Evolutionary conservation across 176 grass and related monocot species (phyloP), one percentile per base, ranked within the genome.

Genomic region (bread wheat (Triticum aestivum)): DNA sequence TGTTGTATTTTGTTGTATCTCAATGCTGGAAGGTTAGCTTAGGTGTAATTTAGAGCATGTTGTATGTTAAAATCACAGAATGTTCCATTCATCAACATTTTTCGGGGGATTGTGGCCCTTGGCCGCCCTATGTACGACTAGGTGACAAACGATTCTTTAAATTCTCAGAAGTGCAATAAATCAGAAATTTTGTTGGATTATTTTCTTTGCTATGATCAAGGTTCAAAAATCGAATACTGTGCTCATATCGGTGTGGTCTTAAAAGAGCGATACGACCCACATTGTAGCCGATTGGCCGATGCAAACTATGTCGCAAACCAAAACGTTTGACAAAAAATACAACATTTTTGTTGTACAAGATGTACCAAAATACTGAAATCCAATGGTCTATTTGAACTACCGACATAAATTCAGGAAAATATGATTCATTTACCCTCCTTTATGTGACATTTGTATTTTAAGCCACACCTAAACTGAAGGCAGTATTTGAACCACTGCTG

Each of bases 21-120:
- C 15, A 76, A 54, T 56, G 44, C 9, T 21, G 47, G 47, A 20
- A 77, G 27, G 65, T 83, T 90, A 87, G 89, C 10, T 65, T 87
- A 90, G 89, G 77, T 6, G 74, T n/a, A 18, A 90, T 82, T 77
- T 38, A 64, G 63, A 63, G 12, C 38, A 51, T 82, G 72, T 64
- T 90, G 81, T 87, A 87, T 77, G 75, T 87, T 84, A 69, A 20
- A 80, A 79, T 30, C 75, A 84, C 72, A 88, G 37, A 27, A 51
- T 59, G 52, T 39, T 79, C 87, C 11, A 61, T 89, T 89, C 47
- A 27, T 80, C 18, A 27, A 69, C 79, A 72, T 82, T 87, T 82
- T 88, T 82, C 44, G n/a, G 56, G 42, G 21, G 3, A 38, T n/a
- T 27, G 67, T 74, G 67, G 51, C 45, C 73, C 26, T 76, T 77